Evolutionary conservation across 139 green algal species (phyloP), one percentile per base, ranked within the genome.

Genomic region (Chlorella sp.): DNA sequence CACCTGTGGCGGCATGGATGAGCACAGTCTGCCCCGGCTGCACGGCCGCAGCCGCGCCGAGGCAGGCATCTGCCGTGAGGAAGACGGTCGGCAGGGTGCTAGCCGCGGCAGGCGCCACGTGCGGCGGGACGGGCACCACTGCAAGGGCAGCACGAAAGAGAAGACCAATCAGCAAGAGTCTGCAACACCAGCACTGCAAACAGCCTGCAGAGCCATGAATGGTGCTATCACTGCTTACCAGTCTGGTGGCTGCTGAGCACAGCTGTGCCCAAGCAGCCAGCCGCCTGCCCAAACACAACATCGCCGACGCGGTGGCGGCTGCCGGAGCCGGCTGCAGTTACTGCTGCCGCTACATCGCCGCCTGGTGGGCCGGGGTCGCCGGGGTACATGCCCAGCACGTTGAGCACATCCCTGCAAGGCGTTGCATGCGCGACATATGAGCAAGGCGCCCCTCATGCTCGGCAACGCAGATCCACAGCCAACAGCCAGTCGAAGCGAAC

Each of bases 321-420:
- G 51, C 51, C 51, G 5, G 44, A 0, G 18, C 38, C 69, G 11
- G 71, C 38, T 21, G 16, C 85, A 70, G 20, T 82, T 69, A 78
- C 41, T 25, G 17, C 44, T 5, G 88, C 91, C 15, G 89, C 80
- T 34, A 82, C 91, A 75, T 95, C 91, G 39, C 87, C 87, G 6
- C 91, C 91, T 0, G 89, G 87, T 26, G 85, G 80, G 0, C 95
- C 95, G 7, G 95, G 95, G 82, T 98, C 95, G 9, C 95, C 95
- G 12, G 95, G 95, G 88, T 98, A 98, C 95, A 97, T 96, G 80
- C 93, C 93, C 81, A 97, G 88, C 70, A 92, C 86, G n/a, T 94
- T 93, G 36, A 94, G 89, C 39, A 94, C 80, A 36, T 94, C 90
- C 38, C 90, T 83, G 72, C 86, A 65, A 26, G 78, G 69, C 6